Conservation (phyloP, 1,139 yeast genomes). For the Nakaseomyces bracarensis region DNA sequence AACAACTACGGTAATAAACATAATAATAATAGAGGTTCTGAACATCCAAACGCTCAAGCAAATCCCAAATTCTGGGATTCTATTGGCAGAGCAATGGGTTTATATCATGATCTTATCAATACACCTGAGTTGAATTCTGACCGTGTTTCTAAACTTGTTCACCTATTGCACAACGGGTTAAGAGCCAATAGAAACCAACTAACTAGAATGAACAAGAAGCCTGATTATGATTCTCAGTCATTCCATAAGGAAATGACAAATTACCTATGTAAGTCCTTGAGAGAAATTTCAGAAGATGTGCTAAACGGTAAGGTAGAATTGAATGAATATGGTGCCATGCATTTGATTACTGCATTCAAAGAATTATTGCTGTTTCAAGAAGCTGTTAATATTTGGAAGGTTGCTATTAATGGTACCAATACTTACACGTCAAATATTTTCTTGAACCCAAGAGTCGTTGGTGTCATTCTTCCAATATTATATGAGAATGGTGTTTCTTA, state of each 20-base stretch:
- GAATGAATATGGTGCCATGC: conserved; percentile 48
- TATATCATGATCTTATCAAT: conserved; percentile 38
- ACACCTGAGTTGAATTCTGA: conserved; percentile 40
- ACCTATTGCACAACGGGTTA: conserved; percentile 42
- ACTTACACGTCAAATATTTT: conserved; percentile 29
- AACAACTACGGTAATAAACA: neutral
- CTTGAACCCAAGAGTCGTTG: conserved; percentile 52
- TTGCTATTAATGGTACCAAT: conserved; percentile 34
- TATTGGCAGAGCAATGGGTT: conserved; percentile 39
- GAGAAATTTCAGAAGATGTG: conserved; percentile 44
- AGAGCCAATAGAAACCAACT: conserved; percentile 44
- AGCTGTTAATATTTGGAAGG: conserved; percentile 47
- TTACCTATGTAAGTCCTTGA: conserved; percentile 39
- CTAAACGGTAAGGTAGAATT: conserved; percentile 34
- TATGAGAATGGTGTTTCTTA: conserved; percentile 55
- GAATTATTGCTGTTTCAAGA: conserved; percentile 45
- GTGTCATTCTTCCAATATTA: conserved; percentile 63
- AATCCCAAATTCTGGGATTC: conserved; percentile 40
- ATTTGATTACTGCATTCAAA: conserved; percentile 49
- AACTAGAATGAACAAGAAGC: conserved; percentile 43
- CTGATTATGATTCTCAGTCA: conserved; percentile 47
- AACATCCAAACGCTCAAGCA: conserved; percentile 25
- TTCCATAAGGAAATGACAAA: conserved; percentile 43
- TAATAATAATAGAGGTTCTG: conserved; percentile 11
- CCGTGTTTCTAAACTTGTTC: conserved; percentile 40